Evolutionary conservation across 257 asterid species (phyloP).

Genomic region (Agastache rugosa): DNA sequence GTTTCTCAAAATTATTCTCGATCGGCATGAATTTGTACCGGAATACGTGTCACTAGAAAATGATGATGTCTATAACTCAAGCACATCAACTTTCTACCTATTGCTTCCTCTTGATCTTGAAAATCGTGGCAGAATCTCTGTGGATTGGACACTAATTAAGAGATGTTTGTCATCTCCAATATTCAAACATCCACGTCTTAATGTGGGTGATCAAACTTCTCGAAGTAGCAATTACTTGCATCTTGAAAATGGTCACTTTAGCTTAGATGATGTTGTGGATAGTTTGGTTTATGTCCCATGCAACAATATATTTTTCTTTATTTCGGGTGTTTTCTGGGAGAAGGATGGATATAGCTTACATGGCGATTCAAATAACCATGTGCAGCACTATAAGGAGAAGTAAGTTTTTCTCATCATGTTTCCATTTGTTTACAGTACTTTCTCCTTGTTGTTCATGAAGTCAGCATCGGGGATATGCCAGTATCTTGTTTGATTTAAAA

Average conservation of each 20-base stretch:
- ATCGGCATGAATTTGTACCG: slow-evolving; percentile 62
- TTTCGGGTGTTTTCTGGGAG: slow-evolving; percentile 64
- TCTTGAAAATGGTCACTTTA: slow-evolving; percentile 77
- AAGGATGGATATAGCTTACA: slow-evolving; percentile 60
- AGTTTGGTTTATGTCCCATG: slow-evolving; percentile 91
- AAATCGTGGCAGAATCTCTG: slow-evolving; percentile 55
- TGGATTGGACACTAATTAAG: slow-evolving; percentile 78
- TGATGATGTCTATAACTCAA: slow-evolving; percentile 45
- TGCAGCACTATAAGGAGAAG: slow-evolving; percentile 71
- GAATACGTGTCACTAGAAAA: slow-evolving; percentile 69
- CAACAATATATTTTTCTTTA: slow-evolving; percentile 71
- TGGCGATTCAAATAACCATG: slow-evolving; percentile 60
- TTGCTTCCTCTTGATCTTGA: slow-evolving; percentile 70
- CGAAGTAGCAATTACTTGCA: slow-evolving; percentile 50
- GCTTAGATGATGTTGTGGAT: slow-evolving; percentile 58
- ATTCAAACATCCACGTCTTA: slow-evolving; percentile 52
- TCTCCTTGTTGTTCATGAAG: slow-evolving; percentile 27
- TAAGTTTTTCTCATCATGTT: slow-evolving; percentile 46
- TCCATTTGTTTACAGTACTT: slow-evolving; percentile 11
- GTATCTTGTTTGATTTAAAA: slow-evolving; percentile 16
- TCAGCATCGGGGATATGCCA: slow-evolving; percentile 24
- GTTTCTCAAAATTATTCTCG: slow-evolving; percentile 81
- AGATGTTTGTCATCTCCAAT: slow-evolving; percentile 88
- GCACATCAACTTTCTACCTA: slow-evolving; percentile 70
- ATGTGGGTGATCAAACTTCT: slow-evolving; percentile 44